Percentiles rank a stretch among this genome's conserved stretches.
Evolutionary conservation across 257 asterid genomes (phyloP).

Genomic region (Lycium ferocissimum): DNA sequence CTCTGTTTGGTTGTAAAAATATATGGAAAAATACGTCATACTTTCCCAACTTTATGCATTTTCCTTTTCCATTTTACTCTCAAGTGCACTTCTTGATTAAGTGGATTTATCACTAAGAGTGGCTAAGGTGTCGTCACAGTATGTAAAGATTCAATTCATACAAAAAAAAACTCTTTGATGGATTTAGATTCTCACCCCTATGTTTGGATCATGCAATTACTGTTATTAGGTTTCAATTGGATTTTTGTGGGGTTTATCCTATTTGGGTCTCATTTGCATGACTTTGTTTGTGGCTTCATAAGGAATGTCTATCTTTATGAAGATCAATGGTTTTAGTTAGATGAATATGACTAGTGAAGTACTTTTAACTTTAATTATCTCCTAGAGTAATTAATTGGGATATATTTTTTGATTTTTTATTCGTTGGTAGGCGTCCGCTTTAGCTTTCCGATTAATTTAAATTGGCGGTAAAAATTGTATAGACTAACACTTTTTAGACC

Average conservation of each 20-base stretch:
- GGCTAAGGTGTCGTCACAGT: slow-evolving; percentile 53
- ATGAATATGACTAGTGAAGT: background rate
- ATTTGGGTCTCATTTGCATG: background rate
- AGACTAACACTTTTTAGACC: no score
- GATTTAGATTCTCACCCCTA: background rate
- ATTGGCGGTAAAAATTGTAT: no score
- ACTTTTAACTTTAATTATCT: background rate
- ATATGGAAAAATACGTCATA: slow-evolving; percentile 45
- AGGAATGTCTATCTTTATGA: background rate
- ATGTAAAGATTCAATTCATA: slow-evolving; percentile 36
- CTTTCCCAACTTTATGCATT: slow-evolving; percentile 12
- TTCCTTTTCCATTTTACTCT: slow-evolving; percentile 27
- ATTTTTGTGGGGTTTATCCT: background rate
- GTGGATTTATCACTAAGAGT: slow-evolving; percentile 64
- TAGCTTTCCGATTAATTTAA: no score
- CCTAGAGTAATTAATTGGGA: background rate
- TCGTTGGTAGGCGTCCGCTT: no score
- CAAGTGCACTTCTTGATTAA: slow-evolving; percentile 48
- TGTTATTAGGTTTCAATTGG: background rate
- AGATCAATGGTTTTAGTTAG: background rate
- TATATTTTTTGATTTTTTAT: no score
- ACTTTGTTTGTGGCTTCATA: background rate
- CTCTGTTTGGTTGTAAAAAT: slow-evolving; percentile 35
- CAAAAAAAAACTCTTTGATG: background rate
- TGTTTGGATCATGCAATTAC: background rate